Evolutionary conservation across 2,329 filamentous ascomycete genomes (phyloP), one percentile per base, ranked within the genome.

Genomic region (Cordyceps cateniannulata): DNA sequence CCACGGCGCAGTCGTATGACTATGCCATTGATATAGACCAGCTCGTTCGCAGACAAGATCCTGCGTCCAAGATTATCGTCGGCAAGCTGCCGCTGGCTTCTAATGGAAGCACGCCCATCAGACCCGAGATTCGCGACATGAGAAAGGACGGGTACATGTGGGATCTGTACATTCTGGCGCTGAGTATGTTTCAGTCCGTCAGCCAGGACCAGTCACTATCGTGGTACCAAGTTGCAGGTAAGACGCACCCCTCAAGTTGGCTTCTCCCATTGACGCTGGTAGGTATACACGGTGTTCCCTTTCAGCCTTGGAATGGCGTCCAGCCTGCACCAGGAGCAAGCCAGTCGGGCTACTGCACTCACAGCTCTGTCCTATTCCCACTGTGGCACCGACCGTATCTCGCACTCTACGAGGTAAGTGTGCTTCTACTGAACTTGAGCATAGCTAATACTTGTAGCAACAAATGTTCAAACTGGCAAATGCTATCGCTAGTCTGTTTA

Each of bases 361-460:
- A 96, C 73, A 83, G 80, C 25, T 89, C 88, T 1, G 84, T 87
- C 45, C 76, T 95, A 18, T 95, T 96, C 70, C 84, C 88, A 44
- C 82, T 86, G 44, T 96, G 91, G 91, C 91, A 96, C 77, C 84
- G 91, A 54, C 89, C 90, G 1, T 96, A 93, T 72, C 77, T 95
- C 62, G 81, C 79, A 32, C 71, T 85, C 55, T 83, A 83, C 61
- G 83, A 85, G 77, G 83, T 82, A 63, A 62, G 69, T 42, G 1
- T 4, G 20, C 14, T 29, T 3, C 12, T 4, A 16, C 12, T 7
- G 18, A 29, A 20, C 18, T 25, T 22, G 29, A 8, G 1, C 42
- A 5, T 38, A 63, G 72, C 38, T 72, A 59, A 14, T 9, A 2
- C n/a, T 1, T 40, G 44, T 38, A 76, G 73, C 73, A 76, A 73